Conservation (phyloP, 768 basidiomycete genomes). For the Amanita thiersii region DNA sequence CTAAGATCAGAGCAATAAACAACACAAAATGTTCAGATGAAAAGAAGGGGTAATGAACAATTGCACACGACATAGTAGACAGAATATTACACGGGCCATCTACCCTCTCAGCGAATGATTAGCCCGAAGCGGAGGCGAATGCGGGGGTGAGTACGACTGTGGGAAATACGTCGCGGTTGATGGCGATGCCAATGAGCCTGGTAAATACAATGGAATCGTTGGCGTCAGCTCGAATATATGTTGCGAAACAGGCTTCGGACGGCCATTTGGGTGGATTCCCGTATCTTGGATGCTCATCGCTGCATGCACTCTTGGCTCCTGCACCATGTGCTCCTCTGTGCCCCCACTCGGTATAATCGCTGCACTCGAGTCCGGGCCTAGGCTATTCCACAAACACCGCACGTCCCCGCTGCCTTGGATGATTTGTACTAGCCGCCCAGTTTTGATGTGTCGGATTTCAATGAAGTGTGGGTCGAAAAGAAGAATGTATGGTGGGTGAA, state of each 20-base stretch:
- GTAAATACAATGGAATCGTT: conserved; percentile 66
- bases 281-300: conserved; percentile 62
- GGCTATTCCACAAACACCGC: conserved; percentile 88
- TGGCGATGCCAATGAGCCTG: conserved; percentile 49
- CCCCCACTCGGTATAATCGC: conserved; percentile 47
- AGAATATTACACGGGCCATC: conserved; percentile 8
- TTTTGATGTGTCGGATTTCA: conserved; percentile 82
- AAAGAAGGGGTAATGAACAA: too few relatives aligned
- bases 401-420: conserved; percentile 72
- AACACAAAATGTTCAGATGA: too few relatives aligned
- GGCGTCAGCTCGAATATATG: conserved; percentile 77
- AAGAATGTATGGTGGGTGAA: conserved; percentile 85
- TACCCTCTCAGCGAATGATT: conserved; percentile 17
- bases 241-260: conserved; percentile 46
- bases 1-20: too few relatives aligned
- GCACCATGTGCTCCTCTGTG: conserved; percentile 46
- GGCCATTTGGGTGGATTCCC: conserved; percentile 29
- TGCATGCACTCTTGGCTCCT: conserved; percentile 80
- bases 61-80: neutral
- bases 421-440: conserved; percentile 77
- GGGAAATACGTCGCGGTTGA: conserved; percentile 45
- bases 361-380: conserved; percentile 46
- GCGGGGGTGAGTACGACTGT: conserved; percentile 43
- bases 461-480: conserved; percentile 90
- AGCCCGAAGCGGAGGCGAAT: conserved; percentile 39